These are phyloP conservation scores for Calamus simplicifolius DNA, from an alignment of 176 grass and related monocot species.

Conservation along the genomic window DNA sequence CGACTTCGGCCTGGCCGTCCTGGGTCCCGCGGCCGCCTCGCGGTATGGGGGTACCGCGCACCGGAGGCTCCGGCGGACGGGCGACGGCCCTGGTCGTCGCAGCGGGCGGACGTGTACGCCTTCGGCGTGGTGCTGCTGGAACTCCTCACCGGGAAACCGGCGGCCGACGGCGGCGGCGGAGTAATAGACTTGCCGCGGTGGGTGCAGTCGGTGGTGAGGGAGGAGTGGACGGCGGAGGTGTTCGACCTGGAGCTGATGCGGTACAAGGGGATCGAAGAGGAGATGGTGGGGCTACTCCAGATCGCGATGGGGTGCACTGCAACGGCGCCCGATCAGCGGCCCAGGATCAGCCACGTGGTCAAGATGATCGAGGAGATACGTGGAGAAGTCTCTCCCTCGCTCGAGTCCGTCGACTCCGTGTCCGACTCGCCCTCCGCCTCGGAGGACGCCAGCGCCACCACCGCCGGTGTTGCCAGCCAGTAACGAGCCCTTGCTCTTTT, in stretches of 20 bases:
- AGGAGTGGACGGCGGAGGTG: constrained; percentile 99
- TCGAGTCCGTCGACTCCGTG: constrained; percentile 40
- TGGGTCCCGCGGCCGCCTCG: constrained; percentile 29
- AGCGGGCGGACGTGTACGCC: constrained; percentile 87
- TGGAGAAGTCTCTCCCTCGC: constrained; percentile 48
- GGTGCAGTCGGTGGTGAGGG: constrained; percentile 93
- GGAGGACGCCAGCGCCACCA: constrained; percentile 20
- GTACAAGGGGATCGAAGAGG: constrained; percentile 96
- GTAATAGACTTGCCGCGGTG: constrained; percentile 62
- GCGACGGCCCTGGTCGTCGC: constrained; percentile 66
- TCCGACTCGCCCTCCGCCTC: constrained; percentile 75
- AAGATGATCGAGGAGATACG: constrained; percentile 92
- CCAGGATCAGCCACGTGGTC: constrained; percentile 64
- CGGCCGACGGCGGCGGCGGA: constrained; percentile 28
- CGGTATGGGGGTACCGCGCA: constrained; percentile 57
- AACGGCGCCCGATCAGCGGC: constrained; percentile 58
- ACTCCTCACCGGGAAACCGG: constrained; percentile 65
- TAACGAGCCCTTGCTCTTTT: not conserved
- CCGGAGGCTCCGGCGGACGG: constrained; percentile 52
- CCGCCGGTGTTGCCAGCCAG: constrained; percentile 39
- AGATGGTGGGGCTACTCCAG: constrained; percentile 92
- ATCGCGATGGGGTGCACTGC: constrained; percentile 66
- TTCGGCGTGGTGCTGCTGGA: constrained; percentile 88
- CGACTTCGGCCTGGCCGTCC: constrained; percentile 77
- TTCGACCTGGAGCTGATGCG: constrained; percentile 98